Evolutionary conservation across 257 asterid genomes (phyloP).

Genomic region (Solanum paucissectum): DNA sequence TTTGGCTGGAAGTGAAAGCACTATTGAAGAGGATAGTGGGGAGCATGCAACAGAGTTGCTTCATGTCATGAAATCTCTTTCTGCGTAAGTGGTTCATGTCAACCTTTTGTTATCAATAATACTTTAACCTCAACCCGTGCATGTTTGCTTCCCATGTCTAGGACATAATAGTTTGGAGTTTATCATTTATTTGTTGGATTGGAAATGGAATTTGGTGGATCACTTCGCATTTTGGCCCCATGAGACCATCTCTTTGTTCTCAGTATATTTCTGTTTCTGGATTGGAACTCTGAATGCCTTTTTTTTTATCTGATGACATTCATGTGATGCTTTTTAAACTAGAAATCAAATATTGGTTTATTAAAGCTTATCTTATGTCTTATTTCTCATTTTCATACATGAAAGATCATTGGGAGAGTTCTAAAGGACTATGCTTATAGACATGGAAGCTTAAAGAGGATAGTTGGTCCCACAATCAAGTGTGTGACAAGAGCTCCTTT

Average conservation of each 20-base stretch:
- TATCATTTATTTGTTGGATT: not conserved
- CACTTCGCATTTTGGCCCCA: not conserved
- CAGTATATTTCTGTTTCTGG: not conserved
- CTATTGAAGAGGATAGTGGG: slow-evolving; percentile 57
- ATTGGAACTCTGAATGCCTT: not conserved
- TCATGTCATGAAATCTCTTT: slow-evolving; percentile 89
- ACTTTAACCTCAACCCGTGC: not conserved
- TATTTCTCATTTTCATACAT: not conserved
- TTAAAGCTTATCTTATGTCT: not conserved
- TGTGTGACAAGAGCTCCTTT: not conserved
- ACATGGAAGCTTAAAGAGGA: not conserved
- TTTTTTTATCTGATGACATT: not conserved
- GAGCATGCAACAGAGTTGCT: slow-evolving; percentile 73
- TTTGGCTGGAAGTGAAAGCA: slow-evolving; percentile 86
- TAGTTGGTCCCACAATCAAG: not conserved
- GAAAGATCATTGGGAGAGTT: not conserved
- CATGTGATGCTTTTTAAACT: not conserved
- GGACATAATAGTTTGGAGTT: not conserved
- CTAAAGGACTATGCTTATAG: not conserved
- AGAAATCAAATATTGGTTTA: not conserved
- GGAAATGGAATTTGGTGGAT: not conserved
- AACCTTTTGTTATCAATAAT: not conserved
- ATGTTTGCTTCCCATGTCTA: not conserved
- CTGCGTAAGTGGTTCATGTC: slow-evolving; percentile 59
- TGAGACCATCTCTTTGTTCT: not conserved